These are phyloP conservation scores for Phytophthora pseudosyringae DNA, from an alignment of 352 stramenopile genomes.

Conservation along the genomic window DNA sequence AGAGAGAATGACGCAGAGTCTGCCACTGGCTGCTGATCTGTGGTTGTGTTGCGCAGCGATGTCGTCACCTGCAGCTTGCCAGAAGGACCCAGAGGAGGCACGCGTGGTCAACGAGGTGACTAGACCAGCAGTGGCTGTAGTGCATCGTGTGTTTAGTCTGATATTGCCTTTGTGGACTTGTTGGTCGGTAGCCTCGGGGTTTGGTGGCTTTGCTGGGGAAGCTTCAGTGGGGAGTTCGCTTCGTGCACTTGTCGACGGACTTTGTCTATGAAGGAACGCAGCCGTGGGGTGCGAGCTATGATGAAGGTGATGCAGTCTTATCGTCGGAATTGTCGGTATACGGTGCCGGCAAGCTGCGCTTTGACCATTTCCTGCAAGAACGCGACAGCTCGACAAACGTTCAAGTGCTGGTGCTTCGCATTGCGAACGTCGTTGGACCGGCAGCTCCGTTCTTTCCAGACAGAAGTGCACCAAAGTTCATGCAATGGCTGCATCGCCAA, in stretches of 20 bases:
- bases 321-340: slow-evolving; percentile 47
- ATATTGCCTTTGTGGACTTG: neutral
- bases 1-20: too few species aligned
- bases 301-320: slow-evolving; percentile 36
- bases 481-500: slow-evolving; percentile 64
- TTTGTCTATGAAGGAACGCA: slow-evolving; percentile 64
- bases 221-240: slow-evolving; percentile 32
- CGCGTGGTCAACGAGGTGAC: slow-evolving; percentile 57
- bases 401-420: slow-evolving; percentile 49
- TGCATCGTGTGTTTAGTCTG: neutral
- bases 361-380: slow-evolving; percentile 48
- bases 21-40: neutral
- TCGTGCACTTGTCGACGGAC: slow-evolving; percentile 76
- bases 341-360: slow-evolving; percentile 54
- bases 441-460: slow-evolving; percentile 44
- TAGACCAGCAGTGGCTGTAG: neutral
- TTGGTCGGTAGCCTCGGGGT: slow-evolving; percentile 34
- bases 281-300: slow-evolving; percentile 36
- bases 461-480: slow-evolving; percentile 58
- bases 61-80: slow-evolving; percentile 60
- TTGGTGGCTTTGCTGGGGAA: slow-evolving; percentile 43
- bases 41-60: slow-evolving; percentile 40
- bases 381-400: slow-evolving; percentile 10
- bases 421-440: slow-evolving; percentile 69
- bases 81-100: slow-evolving; percentile 52